Percentiles rank a stretch among this genome's conserved stretches.
These are phyloP conservation scores for Ganoderma sinense DNA, from an alignment of 1,284 basidiomycete species.

Conservation along the genomic window DNA sequence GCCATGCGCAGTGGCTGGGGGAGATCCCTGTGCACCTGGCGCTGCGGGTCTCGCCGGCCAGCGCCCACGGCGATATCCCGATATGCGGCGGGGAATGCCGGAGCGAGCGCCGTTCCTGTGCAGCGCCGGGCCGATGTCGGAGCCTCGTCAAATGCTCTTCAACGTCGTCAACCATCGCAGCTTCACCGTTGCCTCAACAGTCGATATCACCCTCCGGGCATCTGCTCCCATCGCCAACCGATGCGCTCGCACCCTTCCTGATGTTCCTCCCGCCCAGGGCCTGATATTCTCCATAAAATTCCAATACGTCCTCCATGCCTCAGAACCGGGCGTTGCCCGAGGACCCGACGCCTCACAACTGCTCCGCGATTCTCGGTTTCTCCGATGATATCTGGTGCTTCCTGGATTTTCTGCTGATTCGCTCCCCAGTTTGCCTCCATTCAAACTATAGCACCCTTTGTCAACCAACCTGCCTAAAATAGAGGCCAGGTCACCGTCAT, in stretches of 20 bases:
- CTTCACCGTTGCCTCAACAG: neutral
- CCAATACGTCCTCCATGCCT: too few species aligned
- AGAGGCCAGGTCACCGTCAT: neutral
- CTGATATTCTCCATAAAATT: neutral
- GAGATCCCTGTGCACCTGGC: neutral
- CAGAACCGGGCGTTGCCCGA: too few species aligned
- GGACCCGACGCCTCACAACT: neutral
- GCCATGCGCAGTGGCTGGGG: neutral
- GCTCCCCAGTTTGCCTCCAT: neutral
- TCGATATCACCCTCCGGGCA: neutral
- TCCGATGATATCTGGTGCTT: neutral
- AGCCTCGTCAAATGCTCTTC: neutral
- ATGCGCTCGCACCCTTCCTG: neutral
- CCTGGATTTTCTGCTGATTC: neutral
- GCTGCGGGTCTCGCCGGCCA: neutral
- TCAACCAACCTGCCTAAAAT: neutral
- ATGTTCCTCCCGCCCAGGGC: neutral
- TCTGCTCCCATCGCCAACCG: neutral
- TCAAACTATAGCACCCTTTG: neutral
- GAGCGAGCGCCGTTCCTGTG: too few species aligned
- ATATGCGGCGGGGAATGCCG: neutral
- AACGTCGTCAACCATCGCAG: neutral
- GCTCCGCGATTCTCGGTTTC: constrained; percentile 1
- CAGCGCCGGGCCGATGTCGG: too few species aligned
- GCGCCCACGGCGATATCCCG: neutral